Evolutionary conservation across 352 stramenopile genomes (phyloP), one percentile per base, ranked within the genome.

Genomic region (Globisporangium okanoganense): DNA sequence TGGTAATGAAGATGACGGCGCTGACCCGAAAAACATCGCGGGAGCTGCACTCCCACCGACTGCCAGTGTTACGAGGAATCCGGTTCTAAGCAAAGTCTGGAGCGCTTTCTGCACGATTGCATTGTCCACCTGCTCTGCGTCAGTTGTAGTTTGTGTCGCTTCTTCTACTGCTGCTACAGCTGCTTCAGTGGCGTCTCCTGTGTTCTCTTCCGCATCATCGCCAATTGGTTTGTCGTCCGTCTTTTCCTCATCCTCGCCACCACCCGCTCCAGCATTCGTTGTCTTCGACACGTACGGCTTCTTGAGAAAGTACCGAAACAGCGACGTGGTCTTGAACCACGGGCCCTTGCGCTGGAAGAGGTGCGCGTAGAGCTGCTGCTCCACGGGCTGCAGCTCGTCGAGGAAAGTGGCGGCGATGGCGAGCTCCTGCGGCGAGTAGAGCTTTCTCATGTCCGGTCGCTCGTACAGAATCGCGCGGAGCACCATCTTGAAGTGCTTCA

Each of bases 271-370:
- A n/a, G 16, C 27, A 29, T 8, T 35, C n/a, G 41, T n/a, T n/a
- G n/a, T 9, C 40, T 40, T 25, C 13, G 36, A 18, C 7, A 57
- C 60, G 36, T 61, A 56, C 5, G 51, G 53, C 13, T 49, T 58
- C 18, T 43, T 52, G 14, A 36, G 7, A 13, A 91, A 88, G 53
- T 93, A 92, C 20, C 66, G 72, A 18, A 86, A 67, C 24, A 94
- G 65, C 25, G 81, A 86, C 20, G 70, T 70, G 1, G 72, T 80
- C 61, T 83, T 85, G 61, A 88, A 88, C 85, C 85, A 95, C 48
- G 74, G 69, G 0, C 83, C 85, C 58, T 85, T 87, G 33, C 85
- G 85, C 58, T 93, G 83, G 25, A 95, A 79, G 24, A 93, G 61
- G 10, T 82, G 85, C 41, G 84, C 81, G 52, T 92, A 93, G 25